Conservation (phyloP, 208 protist species). For the Acanthamoeba lenticulata region DNA sequence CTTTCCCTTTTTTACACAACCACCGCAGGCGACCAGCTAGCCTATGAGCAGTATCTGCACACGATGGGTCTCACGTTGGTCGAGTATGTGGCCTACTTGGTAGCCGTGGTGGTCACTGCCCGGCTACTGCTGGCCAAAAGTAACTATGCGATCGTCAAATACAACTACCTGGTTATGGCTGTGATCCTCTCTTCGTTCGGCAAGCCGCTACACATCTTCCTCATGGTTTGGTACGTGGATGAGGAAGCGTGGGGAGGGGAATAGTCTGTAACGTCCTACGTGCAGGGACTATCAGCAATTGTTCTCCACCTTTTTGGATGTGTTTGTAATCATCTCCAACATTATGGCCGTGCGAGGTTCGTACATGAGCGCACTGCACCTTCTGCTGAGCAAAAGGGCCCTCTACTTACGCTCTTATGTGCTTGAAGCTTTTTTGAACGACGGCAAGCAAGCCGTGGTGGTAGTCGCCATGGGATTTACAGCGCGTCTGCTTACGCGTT, state of each 20-base stretch:
- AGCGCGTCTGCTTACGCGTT: neutral
- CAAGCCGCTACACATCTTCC: conserved; percentile 58
- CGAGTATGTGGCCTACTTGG: neutral
- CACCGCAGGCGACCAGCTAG: neutral
- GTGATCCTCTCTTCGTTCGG: conserved; percentile 62
- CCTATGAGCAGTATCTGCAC: neutral
- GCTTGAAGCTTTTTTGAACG: neutral
- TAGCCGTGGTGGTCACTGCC: neutral
- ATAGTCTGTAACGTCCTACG: too few species aligned
- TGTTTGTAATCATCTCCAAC: conserved; percentile 57
- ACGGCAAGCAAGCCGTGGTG: neutral
- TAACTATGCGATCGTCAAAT: neutral
- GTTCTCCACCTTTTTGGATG: neutral
- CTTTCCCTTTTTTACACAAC: neutral
- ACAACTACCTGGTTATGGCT: conserved; percentile 60
- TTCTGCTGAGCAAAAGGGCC: neutral
- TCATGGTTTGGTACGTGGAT: conserved; percentile 59
- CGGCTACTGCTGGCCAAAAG: neutral
- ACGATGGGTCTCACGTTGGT: neutral
- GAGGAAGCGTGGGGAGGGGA: too few species aligned
- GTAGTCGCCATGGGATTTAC: neutral
- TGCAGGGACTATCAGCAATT: conserved; percentile 18
- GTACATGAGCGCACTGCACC: neutral
- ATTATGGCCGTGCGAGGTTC: conserved; percentile 32
- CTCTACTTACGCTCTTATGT: neutral